Evolutionary conservation across 169 alveolate genomes (phyloP).

Genomic region (Plasmodium chabaudi): DNA sequence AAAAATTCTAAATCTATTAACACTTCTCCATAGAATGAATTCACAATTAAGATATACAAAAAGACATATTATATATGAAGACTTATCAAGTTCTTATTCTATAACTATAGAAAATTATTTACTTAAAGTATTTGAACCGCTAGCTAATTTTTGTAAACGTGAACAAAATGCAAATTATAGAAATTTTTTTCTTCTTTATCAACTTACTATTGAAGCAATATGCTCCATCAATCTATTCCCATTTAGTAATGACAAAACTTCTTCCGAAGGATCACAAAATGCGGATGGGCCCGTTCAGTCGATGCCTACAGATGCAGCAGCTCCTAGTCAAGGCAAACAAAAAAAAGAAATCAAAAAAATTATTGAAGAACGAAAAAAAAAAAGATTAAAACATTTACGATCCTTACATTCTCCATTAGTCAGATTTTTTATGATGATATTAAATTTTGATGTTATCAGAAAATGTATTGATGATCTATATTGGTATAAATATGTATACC

Average conservation of each 20-base stretch:
- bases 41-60: constrained; percentile 51
- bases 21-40: constrained; percentile 40
- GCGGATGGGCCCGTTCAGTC: neutral
- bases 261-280: neutral
- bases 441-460: constrained; percentile 52
- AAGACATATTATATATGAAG: constrained; percentile 60
- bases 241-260: neutral
- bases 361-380: constrained; percentile 3
- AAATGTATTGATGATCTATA: constrained; percentile 46
- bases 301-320: neutral
- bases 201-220: constrained; percentile 42
- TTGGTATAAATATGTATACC: constrained; percentile 65
- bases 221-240: constrained; percentile 32
- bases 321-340: neutral
- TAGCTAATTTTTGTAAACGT: constrained; percentile 61
- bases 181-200: constrained; percentile 45
- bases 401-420: constrained; percentile 68
- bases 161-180: constrained; percentile 63
- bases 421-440: constrained; percentile 65
- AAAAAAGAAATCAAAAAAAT: neutral
- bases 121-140: constrained; percentile 54
- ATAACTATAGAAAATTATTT: constrained; percentile 54
- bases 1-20: constrained; percentile 19
- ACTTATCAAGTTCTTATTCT: constrained; percentile 42
- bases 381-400: constrained; percentile 22